Evolutionary conservation across 2,329 filamentous ascomycete genomes (phyloP), one percentile per base, ranked within the genome.

Genomic region (Calonectria montana): DNA sequence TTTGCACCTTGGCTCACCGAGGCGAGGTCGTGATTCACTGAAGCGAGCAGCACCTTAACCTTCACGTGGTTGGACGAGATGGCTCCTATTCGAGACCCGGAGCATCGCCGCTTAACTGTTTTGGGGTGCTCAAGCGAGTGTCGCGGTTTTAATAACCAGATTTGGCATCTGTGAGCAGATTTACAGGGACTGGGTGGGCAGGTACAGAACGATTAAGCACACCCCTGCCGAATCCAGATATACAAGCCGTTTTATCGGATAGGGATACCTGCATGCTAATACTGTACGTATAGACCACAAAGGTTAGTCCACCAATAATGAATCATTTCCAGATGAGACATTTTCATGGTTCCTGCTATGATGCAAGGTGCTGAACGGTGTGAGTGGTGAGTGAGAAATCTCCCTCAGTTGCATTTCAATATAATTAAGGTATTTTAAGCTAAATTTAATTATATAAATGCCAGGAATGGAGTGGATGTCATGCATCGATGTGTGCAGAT

Each of bases 131-230:
- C 62, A 48, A 53, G 29, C 62, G 61, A 41, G 18, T 27, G 45
- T 55, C 47, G 25, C 62, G 68, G 62, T 61, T 43, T 25, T 37
- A 10, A 39, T 29, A 35, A n/a, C 68, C 47, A 25, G 4, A 70
- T 68, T 68, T 6, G 66, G 66, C n/a, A 23, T 13, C n/a, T 13
- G 23, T 61, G 53, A 70, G 53, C 53, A 70, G 53, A 59, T 59
- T 59, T 39, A 7, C 53, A 59, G 53, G 53, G 53, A 39, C 31
- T 6, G 21, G 37, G 35, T 35, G 31, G 31, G 53, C 31, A 21
- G 53, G 21, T 23, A 10, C 53, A 15, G 31, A 23, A 39, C n/a
- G 53, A 59, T 37, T 39, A 35, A 59, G 53, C 23, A 59, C 21
- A 39, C 53, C 53, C 53, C 53, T 59, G 31, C 53, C 37, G 8